phyloP scores from a whole-genome alignment of 179 eudicot genomes.

The Silene vulgaris region DNA sequence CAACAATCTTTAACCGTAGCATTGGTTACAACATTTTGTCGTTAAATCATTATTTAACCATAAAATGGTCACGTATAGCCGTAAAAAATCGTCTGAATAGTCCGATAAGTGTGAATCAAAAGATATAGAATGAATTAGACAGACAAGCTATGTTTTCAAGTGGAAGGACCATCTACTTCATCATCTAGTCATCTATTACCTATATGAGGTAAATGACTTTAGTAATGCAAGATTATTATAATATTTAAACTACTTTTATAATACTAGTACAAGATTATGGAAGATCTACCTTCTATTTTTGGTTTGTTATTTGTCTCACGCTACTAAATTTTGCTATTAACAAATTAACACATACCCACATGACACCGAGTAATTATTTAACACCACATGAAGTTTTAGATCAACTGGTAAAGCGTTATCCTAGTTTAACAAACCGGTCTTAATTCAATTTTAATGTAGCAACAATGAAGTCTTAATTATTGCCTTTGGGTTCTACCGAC shows the following conservation, averaged over 20 bases:
- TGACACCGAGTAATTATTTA: not conserved
- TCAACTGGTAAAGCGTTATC: too few relatives aligned
- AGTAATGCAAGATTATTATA: conserved; percentile 10
- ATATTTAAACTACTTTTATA: not conserved
- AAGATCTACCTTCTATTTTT: conserved; percentile 17
- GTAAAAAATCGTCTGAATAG: too few relatives aligned
- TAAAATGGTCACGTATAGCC: too few relatives aligned
- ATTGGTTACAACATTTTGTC: too few relatives aligned
- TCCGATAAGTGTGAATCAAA: not conserved
- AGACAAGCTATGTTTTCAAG: conserved; percentile 1
- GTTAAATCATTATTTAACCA: too few relatives aligned
- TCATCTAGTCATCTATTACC: not conserved
- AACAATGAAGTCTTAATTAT: too few relatives aligned
- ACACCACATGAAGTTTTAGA: too few relatives aligned
- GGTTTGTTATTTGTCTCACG: conserved; percentile 15
- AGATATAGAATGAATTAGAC: conserved; percentile 1
- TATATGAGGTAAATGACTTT: conserved; percentile 14
- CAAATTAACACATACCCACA: not conserved
- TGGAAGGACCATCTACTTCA: not conserved
- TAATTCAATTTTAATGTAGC: too few relatives aligned
- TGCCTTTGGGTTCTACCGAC: too few relatives aligned
- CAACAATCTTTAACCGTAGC: too few relatives aligned
- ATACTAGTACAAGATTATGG: conserved; percentile 16
- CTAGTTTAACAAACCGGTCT: not conserved
- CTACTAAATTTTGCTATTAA: conserved; percentile 11